A percentile compares a stretch with the other conserved stretches of the same genome.
These are phyloP conservation scores for Colletotrichum siamense DNA, from an alignment of 2,329 filamentous ascomycete genomes.

Conservation along the genomic window DNA sequence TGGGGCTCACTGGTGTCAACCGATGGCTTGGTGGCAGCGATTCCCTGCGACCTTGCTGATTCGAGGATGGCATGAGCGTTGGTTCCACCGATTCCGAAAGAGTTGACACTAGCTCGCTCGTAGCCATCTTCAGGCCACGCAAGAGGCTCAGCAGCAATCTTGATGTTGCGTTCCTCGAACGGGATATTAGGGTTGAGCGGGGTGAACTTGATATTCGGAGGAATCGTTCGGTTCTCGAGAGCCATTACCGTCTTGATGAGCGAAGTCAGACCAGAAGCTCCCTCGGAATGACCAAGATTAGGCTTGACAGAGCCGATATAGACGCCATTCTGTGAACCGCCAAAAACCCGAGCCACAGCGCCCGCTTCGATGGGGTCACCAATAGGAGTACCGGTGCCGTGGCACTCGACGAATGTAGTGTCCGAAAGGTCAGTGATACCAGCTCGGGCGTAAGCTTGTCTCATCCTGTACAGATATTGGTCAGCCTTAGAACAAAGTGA, in stretches of 20 bases:
- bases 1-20: background rate
- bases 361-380: slow-evolving; percentile 53
- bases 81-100: slow-evolving; percentile 36
- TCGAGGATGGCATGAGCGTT: slow-evolving; percentile 24
- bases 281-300: slow-evolving; percentile 43
- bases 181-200: slow-evolving; percentile 12
- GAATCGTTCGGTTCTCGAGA: background rate
- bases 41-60: slow-evolving; percentile 10
- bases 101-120: slow-evolving; percentile 38
- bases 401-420: slow-evolving; percentile 16
- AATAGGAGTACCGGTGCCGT: slow-evolving; percentile 34
- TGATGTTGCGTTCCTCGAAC: slow-evolving; percentile 21
- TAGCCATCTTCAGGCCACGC: slow-evolving; percentile 28
- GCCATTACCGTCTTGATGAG: slow-evolving; percentile 37
- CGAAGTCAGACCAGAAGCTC: slow-evolving; percentile 31
- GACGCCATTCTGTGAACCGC: slow-evolving; percentile 15
- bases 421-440: background rate
- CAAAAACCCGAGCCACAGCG: slow-evolving; percentile 35
- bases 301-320: slow-evolving; percentile 36
- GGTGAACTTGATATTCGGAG: slow-evolving; percentile 18
- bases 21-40: background rate
- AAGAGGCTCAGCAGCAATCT: slow-evolving; percentile 26
- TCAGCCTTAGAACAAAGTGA: background rate
- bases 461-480: background rate
- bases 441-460: background rate